Conservation (phyloP, 2,329 filamentous ascomycete genomes). For the Sarocladium brachiariae region DNA sequence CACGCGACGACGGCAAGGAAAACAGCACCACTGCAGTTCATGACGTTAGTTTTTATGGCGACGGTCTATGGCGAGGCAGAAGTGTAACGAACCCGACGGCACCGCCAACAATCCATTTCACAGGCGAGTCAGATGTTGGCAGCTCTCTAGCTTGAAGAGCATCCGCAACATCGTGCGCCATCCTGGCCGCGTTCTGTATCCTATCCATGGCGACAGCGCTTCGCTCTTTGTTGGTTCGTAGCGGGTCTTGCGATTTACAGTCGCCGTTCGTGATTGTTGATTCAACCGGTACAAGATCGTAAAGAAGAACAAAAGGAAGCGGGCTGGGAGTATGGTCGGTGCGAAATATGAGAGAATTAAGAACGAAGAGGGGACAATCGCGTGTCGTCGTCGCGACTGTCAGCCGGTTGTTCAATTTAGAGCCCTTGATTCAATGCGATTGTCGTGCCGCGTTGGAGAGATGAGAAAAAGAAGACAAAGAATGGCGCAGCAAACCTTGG, state of each 20-base stretch:
- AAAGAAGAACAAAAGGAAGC: neutral
- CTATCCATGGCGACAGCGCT: neutral
- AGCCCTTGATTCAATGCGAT: too few species aligned
- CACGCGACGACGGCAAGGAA: constrained; percentile 14
- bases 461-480: too few species aligned
- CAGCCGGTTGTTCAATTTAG: too few species aligned
- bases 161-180: neutral
- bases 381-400: too few species aligned
- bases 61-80: neutral
- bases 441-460: too few species aligned
- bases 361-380: neutral
- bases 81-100: neutral
- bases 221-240: neutral
- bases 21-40: constrained; percentile 11
- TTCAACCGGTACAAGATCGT: neutral
- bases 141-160: neutral
- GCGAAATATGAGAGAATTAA: neutral
- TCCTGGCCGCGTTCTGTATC: neutral
- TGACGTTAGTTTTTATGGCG: neutral
- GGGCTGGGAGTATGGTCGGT: neutral
- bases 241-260: too few species aligned
- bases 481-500: too few species aligned
- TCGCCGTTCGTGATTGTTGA: too few species aligned
- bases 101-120: constrained; percentile 7
- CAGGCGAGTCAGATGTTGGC: neutral